Conservation (phyloP, 108 stramenopile genomes). For the Mediolabrus comicus region DNA sequence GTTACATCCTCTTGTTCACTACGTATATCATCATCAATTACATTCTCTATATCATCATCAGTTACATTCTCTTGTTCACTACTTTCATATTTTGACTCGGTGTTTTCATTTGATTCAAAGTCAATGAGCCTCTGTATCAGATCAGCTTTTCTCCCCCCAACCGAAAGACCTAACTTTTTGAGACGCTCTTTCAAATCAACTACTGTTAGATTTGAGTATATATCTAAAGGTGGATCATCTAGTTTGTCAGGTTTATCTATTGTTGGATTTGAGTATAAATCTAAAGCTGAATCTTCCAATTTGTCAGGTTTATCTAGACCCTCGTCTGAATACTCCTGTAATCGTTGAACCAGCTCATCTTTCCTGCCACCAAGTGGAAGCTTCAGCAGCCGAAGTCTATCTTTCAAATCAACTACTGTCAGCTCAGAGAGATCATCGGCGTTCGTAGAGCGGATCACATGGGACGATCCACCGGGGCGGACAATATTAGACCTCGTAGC, state of each 20-base stretch:
- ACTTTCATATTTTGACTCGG: neutral
- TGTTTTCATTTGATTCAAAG: neutral
- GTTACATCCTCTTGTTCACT: neutral
- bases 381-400: slow-evolving; percentile 29
- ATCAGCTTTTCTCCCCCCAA: slow-evolving; percentile 48
- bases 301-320: neutral
- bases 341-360: slow-evolving; percentile 45
- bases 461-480: too few relatives aligned
- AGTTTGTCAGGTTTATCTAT: neutral
- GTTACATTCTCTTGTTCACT: neutral
- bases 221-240: neutral
- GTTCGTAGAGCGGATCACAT: neutral
- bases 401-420: slow-evolving; percentile 52
- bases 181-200: slow-evolving; percentile 43
- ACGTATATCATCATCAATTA: neutral
- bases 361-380: slow-evolving; percentile 48
- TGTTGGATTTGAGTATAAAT: slow-evolving; percentile 9
- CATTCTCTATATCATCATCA: neutral
- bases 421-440: slow-evolving; percentile 23
- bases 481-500: too few relatives aligned
- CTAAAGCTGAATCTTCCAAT: neutral
- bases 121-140: slow-evolving; percentile 36
- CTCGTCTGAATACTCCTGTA: slow-evolving; percentile 11
- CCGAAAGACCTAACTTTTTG: slow-evolving; percentile 27
- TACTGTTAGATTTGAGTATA: slow-evolving; percentile 22